phyloP scores from a whole-genome alignment of 768 basidiomycete genomes.

The Fibroporia radiculosa region DNA sequence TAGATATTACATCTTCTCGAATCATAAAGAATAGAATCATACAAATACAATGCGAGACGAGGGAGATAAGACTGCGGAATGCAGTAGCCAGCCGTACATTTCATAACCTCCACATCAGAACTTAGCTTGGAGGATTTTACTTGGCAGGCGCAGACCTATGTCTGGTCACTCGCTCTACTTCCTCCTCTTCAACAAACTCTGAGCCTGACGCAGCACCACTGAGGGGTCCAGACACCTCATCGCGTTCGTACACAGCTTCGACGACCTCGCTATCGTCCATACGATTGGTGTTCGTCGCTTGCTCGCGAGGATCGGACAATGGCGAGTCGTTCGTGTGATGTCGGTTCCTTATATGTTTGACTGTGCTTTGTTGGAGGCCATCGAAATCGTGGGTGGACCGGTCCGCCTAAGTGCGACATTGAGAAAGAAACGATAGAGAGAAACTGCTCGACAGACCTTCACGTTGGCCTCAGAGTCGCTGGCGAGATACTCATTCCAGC shows the following conservation, averaged over 20 bases:
- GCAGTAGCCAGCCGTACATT: too few species aligned
- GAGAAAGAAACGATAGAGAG: background rate
- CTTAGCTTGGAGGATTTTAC: too few species aligned
- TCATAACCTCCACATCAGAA: too few species aligned
- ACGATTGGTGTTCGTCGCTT: constrained; percentile 3
- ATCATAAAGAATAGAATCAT: too few species aligned
- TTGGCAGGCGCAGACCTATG: background rate
- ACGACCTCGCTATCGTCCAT: constrained; percentile 11
- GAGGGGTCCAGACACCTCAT: constrained; percentile 21
- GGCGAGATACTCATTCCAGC: constrained; percentile 31
- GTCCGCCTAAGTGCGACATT: constrained; percentile 18
- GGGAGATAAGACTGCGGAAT: too few species aligned
- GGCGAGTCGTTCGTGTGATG: constrained; percentile 14
- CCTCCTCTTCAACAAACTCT: constrained; percentile 5
- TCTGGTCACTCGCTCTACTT: background rate
- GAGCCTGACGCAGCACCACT: constrained; percentile 3
- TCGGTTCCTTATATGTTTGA: constrained; percentile 20
- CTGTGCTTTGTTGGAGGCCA: constrained; percentile 16
- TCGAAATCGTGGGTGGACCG: constrained; percentile 6
- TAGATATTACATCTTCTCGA: too few species aligned
- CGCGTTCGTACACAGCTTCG: constrained; percentile 17
- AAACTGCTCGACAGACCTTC: constrained; percentile 18
- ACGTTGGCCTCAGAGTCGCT: constrained; percentile 27
- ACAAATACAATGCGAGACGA: too few species aligned
- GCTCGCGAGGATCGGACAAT: background rate